Percentiles rank a stretch among this genome's conserved stretches.
phyloP scores from a whole-genome alignment of 116 monocot species.

The Dioscorea cayenensis region DNA sequence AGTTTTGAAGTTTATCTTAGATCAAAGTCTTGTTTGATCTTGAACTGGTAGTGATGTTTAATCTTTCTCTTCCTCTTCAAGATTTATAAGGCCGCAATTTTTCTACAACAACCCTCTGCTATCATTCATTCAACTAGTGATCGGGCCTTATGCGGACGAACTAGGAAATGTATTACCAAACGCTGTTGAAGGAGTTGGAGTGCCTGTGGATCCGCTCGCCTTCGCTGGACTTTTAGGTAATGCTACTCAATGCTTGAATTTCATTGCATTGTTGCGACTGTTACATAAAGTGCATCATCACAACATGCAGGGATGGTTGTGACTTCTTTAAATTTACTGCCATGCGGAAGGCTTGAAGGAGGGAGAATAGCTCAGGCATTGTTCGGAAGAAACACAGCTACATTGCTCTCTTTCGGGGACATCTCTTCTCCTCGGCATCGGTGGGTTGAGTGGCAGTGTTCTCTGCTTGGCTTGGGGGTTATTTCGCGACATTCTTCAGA shows the following conservation, averaged over 20 bases:
- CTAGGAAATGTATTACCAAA: slow-evolving; percentile 82
- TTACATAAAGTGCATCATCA: neutral
- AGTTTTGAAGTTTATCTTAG: slow-evolving; percentile 4
- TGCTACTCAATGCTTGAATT: neutral
- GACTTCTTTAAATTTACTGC: slow-evolving; percentile 74
- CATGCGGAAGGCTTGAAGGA: slow-evolving; percentile 79
- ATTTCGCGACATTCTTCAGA: slow-evolving; percentile 75
- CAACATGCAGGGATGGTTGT: slow-evolving; percentile 59
- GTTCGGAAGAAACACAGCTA: slow-evolving; percentile 54
- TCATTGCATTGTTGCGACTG: no score
- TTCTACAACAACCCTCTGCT: slow-evolving; percentile 88
- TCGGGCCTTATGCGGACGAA: slow-evolving; percentile 77
- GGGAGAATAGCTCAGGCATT: slow-evolving; percentile 79
- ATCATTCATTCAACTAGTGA: slow-evolving; percentile 70
- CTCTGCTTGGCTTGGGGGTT: slow-evolving; percentile 86
- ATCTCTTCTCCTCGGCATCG: slow-evolving; percentile 53
- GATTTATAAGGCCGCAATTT: slow-evolving; percentile 84
- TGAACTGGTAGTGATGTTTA: neutral
- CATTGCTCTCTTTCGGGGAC: slow-evolving; percentile 52
- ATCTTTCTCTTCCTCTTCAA: slow-evolving; percentile 5
- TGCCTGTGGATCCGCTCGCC: slow-evolving; percentile 84
- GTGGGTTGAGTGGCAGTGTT: slow-evolving; percentile 75
- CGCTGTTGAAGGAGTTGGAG: slow-evolving; percentile 86
- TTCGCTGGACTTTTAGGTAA: slow-evolving; percentile 86
- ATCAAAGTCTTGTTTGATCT: neutral